phyloP scores from a whole-genome alignment of 257 asterid species.

The Fraxinus cuspidata region DNA sequence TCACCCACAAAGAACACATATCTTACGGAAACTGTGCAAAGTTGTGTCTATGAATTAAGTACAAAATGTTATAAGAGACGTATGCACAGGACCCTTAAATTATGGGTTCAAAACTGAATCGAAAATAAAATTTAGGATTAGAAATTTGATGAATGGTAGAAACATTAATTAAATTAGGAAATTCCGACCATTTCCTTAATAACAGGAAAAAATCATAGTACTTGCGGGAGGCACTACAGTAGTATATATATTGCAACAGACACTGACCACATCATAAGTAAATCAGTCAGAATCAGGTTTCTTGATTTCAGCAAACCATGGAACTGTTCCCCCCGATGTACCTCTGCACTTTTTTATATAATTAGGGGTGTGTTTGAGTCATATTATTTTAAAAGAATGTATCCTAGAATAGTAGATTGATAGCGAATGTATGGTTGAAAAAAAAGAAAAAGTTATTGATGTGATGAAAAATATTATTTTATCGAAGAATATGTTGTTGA shows the following conservation, averaged over 20 bases:
- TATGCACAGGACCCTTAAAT: background rate
- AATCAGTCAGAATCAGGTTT: conserved; percentile 54
- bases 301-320: conserved; percentile 47
- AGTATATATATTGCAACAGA: background rate
- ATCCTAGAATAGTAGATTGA: too few relatives aligned
- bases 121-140: background rate
- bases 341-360: too few relatives aligned
- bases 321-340: too few relatives aligned
- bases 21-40: background rate
- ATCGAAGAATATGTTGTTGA: too few relatives aligned
- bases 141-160: background rate
- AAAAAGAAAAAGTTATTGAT: too few relatives aligned
- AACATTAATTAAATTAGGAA: conserved; percentile 1
- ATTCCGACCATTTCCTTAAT: conserved; percentile 49
- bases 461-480: too few relatives aligned
- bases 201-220: conserved; percentile 35
- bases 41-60: background rate
- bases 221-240: conserved; percentile 7
- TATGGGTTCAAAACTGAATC: background rate
- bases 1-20: background rate
- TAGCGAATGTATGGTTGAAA: too few relatives aligned
- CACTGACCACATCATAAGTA: conserved; percentile 22
- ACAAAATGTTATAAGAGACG: background rate
- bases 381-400: too few relatives aligned
- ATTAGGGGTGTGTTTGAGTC: too few relatives aligned